Conservation (phyloP, 2,329 filamentous ascomycete genomes). For the Domatiomyces catenatus region DNA sequence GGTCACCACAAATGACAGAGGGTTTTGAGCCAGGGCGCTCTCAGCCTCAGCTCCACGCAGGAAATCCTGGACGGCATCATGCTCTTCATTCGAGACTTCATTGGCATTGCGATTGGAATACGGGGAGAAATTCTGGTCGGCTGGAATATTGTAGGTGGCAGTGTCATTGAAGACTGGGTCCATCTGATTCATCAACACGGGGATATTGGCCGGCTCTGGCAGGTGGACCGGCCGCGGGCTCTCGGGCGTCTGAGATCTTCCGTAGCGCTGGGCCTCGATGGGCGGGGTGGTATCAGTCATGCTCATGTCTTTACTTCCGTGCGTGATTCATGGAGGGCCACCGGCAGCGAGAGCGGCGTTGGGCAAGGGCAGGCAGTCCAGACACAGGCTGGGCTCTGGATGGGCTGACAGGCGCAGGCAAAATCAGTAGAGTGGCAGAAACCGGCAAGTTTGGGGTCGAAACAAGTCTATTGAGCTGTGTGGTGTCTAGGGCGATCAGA, state of each 20-base stretch:
- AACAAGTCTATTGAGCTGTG: neutral
- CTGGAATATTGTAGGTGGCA: constrained; percentile 38
- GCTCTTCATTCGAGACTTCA: constrained; percentile 17
- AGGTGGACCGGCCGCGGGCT: constrained; percentile 56
- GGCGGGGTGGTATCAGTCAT: constrained; percentile 17
- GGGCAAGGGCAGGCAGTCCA: neutral
- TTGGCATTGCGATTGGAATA: constrained; percentile 14
- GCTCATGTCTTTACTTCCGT: constrained; percentile 2
- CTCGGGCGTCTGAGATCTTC: constrained; percentile 51
- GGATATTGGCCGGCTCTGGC: constrained; percentile 52
- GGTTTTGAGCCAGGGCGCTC: neutral
- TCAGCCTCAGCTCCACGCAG: constrained; percentile 15
- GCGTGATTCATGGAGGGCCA: constrained; percentile 11
- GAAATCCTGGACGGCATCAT: constrained; percentile 16
- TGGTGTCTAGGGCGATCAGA: neutral
- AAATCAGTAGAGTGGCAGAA: neutral
- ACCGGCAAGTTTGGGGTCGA: neutral
- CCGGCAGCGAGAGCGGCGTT: neutral
- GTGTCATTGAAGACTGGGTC: constrained; percentile 56
- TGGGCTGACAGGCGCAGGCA: neutral
- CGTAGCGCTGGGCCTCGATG: constrained; percentile 34
- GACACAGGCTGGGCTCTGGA: neutral
- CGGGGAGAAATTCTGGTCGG: constrained; percentile 16
- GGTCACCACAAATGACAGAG: neutral
- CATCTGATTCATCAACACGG: constrained; percentile 56